These are phyloP conservation scores for Fragilariopsis cylindrus DNA, from an alignment of 108 stramenopile species.

Conservation along the genomic window DNA sequence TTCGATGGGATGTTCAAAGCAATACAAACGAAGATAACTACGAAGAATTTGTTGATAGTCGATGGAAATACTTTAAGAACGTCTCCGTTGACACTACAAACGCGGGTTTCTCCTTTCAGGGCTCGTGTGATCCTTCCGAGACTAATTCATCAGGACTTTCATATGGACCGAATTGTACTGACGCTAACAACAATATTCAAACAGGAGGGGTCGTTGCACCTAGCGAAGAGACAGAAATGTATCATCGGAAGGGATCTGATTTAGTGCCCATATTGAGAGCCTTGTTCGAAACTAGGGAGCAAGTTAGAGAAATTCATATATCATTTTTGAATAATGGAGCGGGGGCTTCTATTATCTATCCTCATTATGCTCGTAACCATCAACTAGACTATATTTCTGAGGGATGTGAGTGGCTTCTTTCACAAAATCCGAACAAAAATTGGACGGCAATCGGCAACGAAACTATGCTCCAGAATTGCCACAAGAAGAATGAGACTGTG, in stretches of 20 bases:
- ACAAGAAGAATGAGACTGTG: slow-evolving; percentile 32
- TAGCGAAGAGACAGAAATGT: slow-evolving; percentile 22
- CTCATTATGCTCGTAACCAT: slow-evolving; percentile 28
- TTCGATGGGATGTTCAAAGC: slow-evolving; percentile 50
- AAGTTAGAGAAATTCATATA: slow-evolving; percentile 35
- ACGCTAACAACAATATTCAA: slow-evolving; percentile 53
- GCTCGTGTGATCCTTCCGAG: slow-evolving; percentile 46
- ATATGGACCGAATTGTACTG: slow-evolving; percentile 59
- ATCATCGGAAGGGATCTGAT: slow-evolving; percentile 38
- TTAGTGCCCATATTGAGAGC: slow-evolving; percentile 44
- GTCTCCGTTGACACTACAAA: slow-evolving; percentile 33
- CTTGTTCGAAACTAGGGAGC: slow-evolving; percentile 39
- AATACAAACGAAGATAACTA: slow-evolving; percentile 46
- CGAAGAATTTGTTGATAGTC: slow-evolving; percentile 35
- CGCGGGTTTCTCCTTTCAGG: slow-evolving; percentile 45
- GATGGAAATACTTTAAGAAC: slow-evolving; percentile 20
- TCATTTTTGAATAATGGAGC: slow-evolving; percentile 53
- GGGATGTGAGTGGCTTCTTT: slow-evolving; percentile 60
- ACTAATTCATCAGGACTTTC: slow-evolving; percentile 16
- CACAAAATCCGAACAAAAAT: slow-evolving; percentile 36
- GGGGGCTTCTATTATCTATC: slow-evolving; percentile 42
- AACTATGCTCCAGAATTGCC: slow-evolving; percentile 43
- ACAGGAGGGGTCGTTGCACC: slow-evolving; percentile 52
- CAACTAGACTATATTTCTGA: slow-evolving; percentile 29
- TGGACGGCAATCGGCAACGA: slow-evolving; percentile 43